Base-by-base conservation (phyloP, 2,329 filamentous ascomycete genomes). In the Trichoderma polysporum region DNA sequence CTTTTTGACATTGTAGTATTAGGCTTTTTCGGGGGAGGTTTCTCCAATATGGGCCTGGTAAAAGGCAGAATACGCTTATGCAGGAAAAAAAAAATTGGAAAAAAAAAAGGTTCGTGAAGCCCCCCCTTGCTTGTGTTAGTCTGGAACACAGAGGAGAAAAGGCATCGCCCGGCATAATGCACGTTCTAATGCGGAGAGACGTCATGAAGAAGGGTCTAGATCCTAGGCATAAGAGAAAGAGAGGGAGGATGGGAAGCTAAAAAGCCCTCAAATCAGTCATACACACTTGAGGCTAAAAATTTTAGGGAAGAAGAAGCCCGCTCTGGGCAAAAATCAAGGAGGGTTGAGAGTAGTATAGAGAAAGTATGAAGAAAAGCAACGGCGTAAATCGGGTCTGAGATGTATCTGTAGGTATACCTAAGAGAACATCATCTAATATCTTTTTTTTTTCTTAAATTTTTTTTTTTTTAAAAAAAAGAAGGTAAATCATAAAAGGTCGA, bases 191-290 rank as follows among this genome's bases (percentile, higher is more conserved):
- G 41, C 41, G 22, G 41, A 45, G 41, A 31, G 17, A 53, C 50
- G 50, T 53, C 50, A 53, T 53, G 31, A 53, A 53, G 50, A 53
- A 53, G 50, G n/a, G 50, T 31, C 50, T 53, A 53, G 50, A 53
- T 33, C 15, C 10, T 25, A 15, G 7, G 4, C 5, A 1, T 7
- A 50, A 50, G 47, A 25, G 41, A 10, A n/a, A 49, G 22, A 13
- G n/a, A 5, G 1, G 4, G 22, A 19, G n/a, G n/a, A n/a, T n/a
- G n/a, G n/a, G n/a, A n/a, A 41, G 39, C 39, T 17, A 19, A n/a
- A 17, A 6, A 41, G 2, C 13, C 13, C 22, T 19, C 19, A 6
- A 2, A 4, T 22, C 41, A n/a, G 39, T 22, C 41, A 10, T 22
- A 9, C 9, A 19, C 41, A 19, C 41, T 19, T 45, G n/a, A 45